Evolutionary conservation across 2,329 filamentous ascomycete genomes (phyloP).

Genomic region (Ascocoryne sarcoides): DNA sequence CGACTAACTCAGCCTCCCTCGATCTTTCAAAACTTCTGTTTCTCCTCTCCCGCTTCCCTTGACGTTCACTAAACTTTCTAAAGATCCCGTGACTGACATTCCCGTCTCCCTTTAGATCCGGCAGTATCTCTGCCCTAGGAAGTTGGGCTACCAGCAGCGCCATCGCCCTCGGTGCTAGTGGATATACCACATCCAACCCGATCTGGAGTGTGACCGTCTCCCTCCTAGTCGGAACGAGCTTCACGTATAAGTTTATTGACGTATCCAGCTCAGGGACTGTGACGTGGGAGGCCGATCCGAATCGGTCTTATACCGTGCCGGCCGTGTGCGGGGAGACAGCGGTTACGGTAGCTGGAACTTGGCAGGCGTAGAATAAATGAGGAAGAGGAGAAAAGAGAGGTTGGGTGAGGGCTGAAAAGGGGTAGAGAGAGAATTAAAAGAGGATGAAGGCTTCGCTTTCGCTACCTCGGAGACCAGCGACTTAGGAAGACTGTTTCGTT

Average conservation of each 20-base stretch:
- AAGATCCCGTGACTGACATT: too few relatives aligned
- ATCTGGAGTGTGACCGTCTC: constrained; percentile 50
- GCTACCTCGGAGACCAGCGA: too few relatives aligned
- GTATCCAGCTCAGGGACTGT: constrained; percentile 43
- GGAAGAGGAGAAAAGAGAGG: neutral
- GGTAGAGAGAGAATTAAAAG: neutral
- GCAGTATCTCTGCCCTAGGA: constrained; percentile 48
- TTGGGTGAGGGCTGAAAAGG: neutral
- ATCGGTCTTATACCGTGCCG: constrained; percentile 16
- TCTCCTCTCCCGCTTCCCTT: too few relatives aligned
- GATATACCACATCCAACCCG: constrained; percentile 51
- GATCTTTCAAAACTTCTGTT: too few relatives aligned
- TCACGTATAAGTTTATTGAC: constrained; percentile 62
- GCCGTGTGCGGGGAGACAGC: constrained; percentile 6
- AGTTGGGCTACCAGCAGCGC: constrained; percentile 49
- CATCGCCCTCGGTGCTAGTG: constrained; percentile 44
- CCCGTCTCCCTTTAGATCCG: too few relatives aligned
- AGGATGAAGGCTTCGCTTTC: neutral
- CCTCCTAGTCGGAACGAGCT: constrained; percentile 42
- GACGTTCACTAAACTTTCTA: too few relatives aligned
- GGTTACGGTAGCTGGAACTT: constrained; percentile 11
- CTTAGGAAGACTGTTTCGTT: too few relatives aligned
- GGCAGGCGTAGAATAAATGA: constrained; percentile 6
- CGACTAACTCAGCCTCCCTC: too few relatives aligned
- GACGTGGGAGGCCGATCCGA: constrained; percentile 49